Conservation (phyloP, 2,329 filamentous ascomycete genomes). For the Atkinsonella hypoxylon region DNA sequence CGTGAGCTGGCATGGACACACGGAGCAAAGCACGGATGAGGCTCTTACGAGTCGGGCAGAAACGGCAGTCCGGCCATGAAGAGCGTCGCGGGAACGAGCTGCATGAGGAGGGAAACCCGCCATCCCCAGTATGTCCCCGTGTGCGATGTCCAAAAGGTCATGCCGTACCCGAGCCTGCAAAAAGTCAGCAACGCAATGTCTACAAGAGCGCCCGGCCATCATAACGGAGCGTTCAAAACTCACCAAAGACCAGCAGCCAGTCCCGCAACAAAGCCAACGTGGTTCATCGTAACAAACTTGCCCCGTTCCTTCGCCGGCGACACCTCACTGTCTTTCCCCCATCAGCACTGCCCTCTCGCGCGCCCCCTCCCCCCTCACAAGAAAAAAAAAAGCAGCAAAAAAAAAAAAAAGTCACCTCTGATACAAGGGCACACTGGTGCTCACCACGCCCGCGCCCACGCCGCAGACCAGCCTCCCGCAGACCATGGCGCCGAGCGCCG, state of each 20-base stretch:
- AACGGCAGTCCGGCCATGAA: slow-evolving; percentile 40
- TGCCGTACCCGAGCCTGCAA: slow-evolving; percentile 40
- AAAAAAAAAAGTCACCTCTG: too few species aligned
- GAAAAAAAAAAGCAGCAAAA: too few species aligned
- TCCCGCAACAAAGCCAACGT: slow-evolving; percentile 44
- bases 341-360: too few species aligned
- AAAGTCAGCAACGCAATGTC: background rate
- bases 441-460: slow-evolving; percentile 40
- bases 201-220: too few species aligned
- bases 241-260: slow-evolving; percentile 44
- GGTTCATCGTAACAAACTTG: slow-evolving; percentile 45
- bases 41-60: slow-evolving; percentile 42
- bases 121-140: slow-evolving; percentile 36
- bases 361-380: too few species aligned
- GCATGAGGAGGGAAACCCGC: slow-evolving; percentile 39
- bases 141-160: slow-evolving; percentile 38
- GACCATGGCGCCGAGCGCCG: slow-evolving; percentile 35
- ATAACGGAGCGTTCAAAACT: too few species aligned
- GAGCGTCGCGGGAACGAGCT: slow-evolving; percentile 37
- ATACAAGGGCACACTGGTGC: slow-evolving; percentile 44
- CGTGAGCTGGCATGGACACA: too few species aligned
- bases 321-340: slow-evolving; percentile 31
- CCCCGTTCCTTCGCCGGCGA: slow-evolving; percentile 41
- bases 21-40: too few species aligned
- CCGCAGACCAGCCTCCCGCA: slow-evolving; percentile 39